Percentiles rank a stretch among this genome's conserved stretches.
Conservation (phyloP, 495 filamentous ascomycete genomes). For the Penicillium malachiteum region DNA sequence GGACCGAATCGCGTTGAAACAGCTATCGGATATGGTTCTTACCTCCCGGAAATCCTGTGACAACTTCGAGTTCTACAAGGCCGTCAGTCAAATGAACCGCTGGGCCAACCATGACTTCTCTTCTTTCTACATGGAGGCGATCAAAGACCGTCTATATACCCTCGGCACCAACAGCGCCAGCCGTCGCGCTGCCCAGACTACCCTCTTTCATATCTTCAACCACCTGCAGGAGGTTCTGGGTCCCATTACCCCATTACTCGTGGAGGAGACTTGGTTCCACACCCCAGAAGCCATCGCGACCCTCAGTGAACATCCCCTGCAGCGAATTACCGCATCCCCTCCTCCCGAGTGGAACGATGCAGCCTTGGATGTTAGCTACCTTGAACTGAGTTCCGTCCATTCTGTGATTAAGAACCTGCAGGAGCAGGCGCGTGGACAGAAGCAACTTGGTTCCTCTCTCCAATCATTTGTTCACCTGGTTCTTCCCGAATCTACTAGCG, state of each 20-base stretch:
- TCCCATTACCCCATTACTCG: conserved; percentile 79
- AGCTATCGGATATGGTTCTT: conserved; percentile 61
- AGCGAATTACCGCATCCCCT: conserved; percentile 30
- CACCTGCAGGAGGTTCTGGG: conserved; percentile 73
- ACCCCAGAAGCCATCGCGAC: conserved; percentile 62
- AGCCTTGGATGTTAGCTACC: conserved; percentile 51
- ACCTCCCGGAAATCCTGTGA: conserved; percentile 61
- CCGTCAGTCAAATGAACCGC: conserved; percentile 64
- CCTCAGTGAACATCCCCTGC: conserved; percentile 44
- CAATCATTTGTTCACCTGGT: conserved; percentile 63
- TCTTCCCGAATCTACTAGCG: conserved; percentile 18
- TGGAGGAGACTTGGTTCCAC: conserved; percentile 86
- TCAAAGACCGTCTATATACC: conserved; percentile 90
- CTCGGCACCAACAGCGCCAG: conserved; percentile 56
- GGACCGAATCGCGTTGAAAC: conserved; percentile 75
- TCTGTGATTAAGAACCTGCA: conserved; percentile 67
- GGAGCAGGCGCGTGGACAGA: conserved; percentile 62
- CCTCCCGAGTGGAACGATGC: conserved; percentile 38
- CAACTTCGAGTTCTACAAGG: conserved; percentile 81
- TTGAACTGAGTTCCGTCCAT: conserved; percentile 54
- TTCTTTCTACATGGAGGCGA: conserved; percentile 86
- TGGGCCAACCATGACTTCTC: conserved; percentile 84
- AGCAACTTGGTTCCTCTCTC: conserved; percentile 70
- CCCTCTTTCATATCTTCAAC: conserved; percentile 66
- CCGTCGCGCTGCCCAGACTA: conserved; percentile 59